A percentile compares a stretch with the other conserved stretches of the same genome.
phyloP scores from a whole-genome alignment of 139 green algal genomes.

The Chlamydomonas applanata region DNA sequence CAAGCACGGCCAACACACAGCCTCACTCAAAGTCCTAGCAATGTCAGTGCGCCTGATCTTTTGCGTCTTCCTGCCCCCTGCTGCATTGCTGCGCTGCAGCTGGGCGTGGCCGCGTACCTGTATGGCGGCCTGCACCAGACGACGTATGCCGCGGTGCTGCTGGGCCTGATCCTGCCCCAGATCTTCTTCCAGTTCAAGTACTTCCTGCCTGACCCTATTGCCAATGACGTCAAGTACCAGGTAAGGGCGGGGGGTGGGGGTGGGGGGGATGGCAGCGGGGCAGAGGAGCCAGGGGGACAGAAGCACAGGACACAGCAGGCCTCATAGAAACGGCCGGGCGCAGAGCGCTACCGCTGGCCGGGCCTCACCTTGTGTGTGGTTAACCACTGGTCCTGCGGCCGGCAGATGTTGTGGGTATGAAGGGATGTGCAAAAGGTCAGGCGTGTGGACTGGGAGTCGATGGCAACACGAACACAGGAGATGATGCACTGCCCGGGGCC shows the following conservation, averaged over 20 bases:
- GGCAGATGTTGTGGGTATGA: background rate
- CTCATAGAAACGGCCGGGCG: background rate
- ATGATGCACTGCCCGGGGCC: background rate
- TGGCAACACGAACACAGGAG: background rate
- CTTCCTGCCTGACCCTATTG: constrained; percentile 96
- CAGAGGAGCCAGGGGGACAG: background rate
- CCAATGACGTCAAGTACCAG: constrained; percentile 95
- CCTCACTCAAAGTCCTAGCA: too few relatives aligned
- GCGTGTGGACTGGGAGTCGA: background rate
- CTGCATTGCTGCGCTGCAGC: constrained; percentile 10
- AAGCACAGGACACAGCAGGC: background rate
- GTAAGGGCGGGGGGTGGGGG: background rate
- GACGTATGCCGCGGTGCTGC: constrained; percentile 85
- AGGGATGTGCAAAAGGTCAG: too few relatives aligned
- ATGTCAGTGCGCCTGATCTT: too few relatives aligned
- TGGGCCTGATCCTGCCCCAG: constrained; percentile 91
- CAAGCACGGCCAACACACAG: too few relatives aligned
- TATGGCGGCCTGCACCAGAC: constrained; percentile 73
- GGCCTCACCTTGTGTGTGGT: background rate
- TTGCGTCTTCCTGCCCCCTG: too few relatives aligned
- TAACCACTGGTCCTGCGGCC: background rate
- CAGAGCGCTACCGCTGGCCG: background rate
- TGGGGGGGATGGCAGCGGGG: background rate
- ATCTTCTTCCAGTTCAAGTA: constrained; percentile 93
- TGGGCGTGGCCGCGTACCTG: constrained; percentile 85